Base-by-base conservation (phyloP, 2,329 filamentous ascomycete genomes). In the Shiraia bambusicola region DNA sequence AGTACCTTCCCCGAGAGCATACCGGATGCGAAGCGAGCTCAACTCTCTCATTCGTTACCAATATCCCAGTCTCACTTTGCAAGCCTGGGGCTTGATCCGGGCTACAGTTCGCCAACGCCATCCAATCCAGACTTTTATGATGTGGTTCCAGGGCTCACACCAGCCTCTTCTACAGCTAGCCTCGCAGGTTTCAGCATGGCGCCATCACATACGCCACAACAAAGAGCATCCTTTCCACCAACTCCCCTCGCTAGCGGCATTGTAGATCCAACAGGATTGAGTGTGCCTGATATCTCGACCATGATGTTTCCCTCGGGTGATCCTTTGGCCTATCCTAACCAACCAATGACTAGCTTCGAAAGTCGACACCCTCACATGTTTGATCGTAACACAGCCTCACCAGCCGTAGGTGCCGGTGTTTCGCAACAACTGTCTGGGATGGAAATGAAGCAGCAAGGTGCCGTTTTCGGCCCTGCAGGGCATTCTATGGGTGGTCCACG, bases 251-350 rank as follows among this genome's bases (percentile, higher is more conserved):
- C 47, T 13, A 56, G 59, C 34, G 60, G 66, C 26, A 59, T 64
- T 40, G 45, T 57, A 14, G 58, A 65, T 42, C 52, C 61, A n/a
- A 50, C 58, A 15, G 55, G 56, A 5, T 42, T 67, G 13, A 73
- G 72, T 42, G 69, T 72, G 3, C 71, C 69, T 50, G 86, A 88
- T 61, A 76, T 91, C 6, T 84, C 84, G 44, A 81, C 83, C 3
- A 81, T 91, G 71, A 90, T 92, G 84, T 92, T 92, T 58, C 84
- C 86, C 1, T 85, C 86, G 0, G 78, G 81, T 25, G 87, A 92
- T 56, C 86, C 87, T 0, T 86, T 92, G 49, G 85, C 84, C 0
- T 93, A 92, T 57, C 87, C 86, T 0, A 88, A 85, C 57, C 86
- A 88, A 51, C 83, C 86, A 0, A 81, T 86, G 72, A 83, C 85